Conservation (phyloP, 2,329 filamentous ascomycete species). For the Fusarium equiseti region DNA sequence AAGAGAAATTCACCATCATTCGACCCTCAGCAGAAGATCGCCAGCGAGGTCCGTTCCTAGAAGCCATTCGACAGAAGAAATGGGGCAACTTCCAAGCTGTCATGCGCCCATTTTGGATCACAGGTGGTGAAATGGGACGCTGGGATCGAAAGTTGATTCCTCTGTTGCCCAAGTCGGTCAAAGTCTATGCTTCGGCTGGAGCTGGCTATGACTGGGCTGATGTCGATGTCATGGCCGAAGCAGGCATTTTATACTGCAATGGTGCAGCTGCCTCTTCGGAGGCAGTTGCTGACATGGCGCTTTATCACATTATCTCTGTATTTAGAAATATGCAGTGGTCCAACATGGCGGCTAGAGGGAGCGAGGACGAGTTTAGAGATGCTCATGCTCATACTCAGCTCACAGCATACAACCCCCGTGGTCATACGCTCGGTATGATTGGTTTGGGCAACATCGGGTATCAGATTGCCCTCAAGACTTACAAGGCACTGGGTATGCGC, state of each 20-base stretch:
- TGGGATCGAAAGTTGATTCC: conserved; percentile 71
- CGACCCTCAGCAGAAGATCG: conserved; percentile 54
- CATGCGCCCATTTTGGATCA: conserved; percentile 73
- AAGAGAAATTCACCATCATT: conserved; percentile 50
- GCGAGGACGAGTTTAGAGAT: conserved; percentile 59
- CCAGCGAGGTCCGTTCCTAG: conserved; percentile 54
- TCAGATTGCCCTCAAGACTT: conserved; percentile 67
- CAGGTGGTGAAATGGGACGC: conserved; percentile 73
- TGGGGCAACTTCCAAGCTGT: conserved; percentile 59
- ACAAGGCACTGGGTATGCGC: conserved; percentile 66
- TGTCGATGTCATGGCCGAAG: conserved; percentile 53
- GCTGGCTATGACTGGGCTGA: conserved; percentile 75
- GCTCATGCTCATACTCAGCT: conserved; percentile 66
- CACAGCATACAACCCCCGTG: conserved; percentile 67
- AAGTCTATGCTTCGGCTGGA: conserved; percentile 70
- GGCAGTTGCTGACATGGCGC: conserved; percentile 70
- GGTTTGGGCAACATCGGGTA: conserved; percentile 69
- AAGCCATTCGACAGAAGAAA: conserved; percentile 53
- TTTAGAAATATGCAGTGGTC: conserved; percentile 71
- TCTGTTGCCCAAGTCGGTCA: conserved; percentile 64
- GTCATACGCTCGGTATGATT: conserved; percentile 67
- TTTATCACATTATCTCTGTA: conserved; percentile 69
- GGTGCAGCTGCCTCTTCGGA: conserved; percentile 70
- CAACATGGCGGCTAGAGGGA: conserved; percentile 61
- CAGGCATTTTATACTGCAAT: conserved; percentile 71